These are phyloP conservation scores for Incumbomyces lentus DNA, from an alignment of 2,329 filamentous ascomycete species.

Conservation along the genomic window DNA sequence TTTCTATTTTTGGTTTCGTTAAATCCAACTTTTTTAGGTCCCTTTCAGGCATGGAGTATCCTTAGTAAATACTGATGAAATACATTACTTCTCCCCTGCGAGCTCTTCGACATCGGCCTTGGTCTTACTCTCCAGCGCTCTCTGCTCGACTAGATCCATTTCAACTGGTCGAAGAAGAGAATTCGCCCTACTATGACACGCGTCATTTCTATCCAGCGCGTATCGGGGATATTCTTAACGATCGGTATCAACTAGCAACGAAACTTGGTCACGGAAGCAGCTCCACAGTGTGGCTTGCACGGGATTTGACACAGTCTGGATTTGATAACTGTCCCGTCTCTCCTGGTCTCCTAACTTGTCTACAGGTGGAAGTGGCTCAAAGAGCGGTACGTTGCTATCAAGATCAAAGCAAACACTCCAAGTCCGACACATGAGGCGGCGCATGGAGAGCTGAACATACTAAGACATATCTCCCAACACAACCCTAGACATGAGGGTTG, in stretches of 20 bases:
- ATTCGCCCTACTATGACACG: constrained; percentile 25
- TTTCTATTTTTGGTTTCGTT: no score
- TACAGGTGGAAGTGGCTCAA: not conserved
- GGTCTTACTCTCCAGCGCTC: no score
- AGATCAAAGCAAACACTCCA: not conserved
- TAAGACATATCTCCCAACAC: not conserved
- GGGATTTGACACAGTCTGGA: constrained; percentile 16
- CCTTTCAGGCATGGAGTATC: no score
- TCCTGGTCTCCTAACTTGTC: not conserved
- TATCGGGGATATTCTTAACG: constrained; percentile 28
- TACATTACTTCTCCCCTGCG: no score
- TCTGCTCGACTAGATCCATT: no score
- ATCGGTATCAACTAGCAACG: constrained; percentile 28
- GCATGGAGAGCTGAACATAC: not conserved
- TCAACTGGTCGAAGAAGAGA: constrained; percentile 30
- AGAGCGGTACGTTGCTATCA: constrained; percentile 1
- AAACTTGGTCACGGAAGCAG: constrained; percentile 34
- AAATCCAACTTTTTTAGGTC: no score
- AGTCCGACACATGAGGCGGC: no score
- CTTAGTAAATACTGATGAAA: no score
- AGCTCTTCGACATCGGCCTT: no score
- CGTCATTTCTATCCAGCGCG: constrained; percentile 30
- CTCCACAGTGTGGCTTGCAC: constrained; percentile 37
- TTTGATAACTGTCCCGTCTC: no score
- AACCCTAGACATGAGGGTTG: not conserved